phyloP scores from a whole-genome alignment of 371 early-diverging fungal species.

The Chytridium lagenaria region DNA sequence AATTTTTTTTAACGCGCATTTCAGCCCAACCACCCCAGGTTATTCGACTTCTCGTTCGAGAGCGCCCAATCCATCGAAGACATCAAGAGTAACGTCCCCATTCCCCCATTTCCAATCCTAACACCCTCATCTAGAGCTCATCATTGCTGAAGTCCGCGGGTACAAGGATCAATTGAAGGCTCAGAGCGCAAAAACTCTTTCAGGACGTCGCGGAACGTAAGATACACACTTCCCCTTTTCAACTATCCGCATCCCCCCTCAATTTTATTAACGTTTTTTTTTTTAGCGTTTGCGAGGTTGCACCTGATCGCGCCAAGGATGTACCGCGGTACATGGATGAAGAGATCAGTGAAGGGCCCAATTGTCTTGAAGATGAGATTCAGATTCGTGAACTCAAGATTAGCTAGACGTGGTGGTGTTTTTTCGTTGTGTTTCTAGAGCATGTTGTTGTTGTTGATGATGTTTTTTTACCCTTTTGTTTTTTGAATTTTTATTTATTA shows the following conservation, averaged over 20 bases:
- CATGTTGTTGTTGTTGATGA: no score
- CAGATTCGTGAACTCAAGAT: slow-evolving; percentile 48
- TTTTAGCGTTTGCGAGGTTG: slow-evolving; percentile 35
- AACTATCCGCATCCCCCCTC: background rate
- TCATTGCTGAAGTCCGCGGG: slow-evolving; percentile 44
- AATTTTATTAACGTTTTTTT: background rate
- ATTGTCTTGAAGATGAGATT: slow-evolving; percentile 53
- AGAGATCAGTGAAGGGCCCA: slow-evolving; percentile 40
- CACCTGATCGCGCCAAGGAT: slow-evolving; percentile 31
- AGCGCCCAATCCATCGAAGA: slow-evolving; percentile 55
- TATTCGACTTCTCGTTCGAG: slow-evolving; percentile 62
- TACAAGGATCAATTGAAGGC: slow-evolving; percentile 35
- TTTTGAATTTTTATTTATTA: no score
- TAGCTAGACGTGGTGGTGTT: background rate
- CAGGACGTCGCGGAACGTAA: slow-evolving; percentile 17
- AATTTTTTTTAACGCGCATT: background rate
- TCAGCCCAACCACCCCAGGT: slow-evolving; percentile 48
- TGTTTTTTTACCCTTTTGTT: no score
- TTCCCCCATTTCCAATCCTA: slow-evolving; percentile 6
- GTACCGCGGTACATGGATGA: slow-evolving; percentile 39
- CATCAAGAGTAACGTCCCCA: slow-evolving; percentile 51
- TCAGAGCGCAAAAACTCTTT: background rate
- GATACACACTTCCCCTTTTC: background rate
- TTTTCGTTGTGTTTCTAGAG: background rate
- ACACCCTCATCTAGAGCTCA: slow-evolving; percentile 36